These are phyloP conservation scores for Casaregolazyma suthepensis DNA, from an alignment of 1,139 yeast species.

Conservation along the genomic window DNA sequence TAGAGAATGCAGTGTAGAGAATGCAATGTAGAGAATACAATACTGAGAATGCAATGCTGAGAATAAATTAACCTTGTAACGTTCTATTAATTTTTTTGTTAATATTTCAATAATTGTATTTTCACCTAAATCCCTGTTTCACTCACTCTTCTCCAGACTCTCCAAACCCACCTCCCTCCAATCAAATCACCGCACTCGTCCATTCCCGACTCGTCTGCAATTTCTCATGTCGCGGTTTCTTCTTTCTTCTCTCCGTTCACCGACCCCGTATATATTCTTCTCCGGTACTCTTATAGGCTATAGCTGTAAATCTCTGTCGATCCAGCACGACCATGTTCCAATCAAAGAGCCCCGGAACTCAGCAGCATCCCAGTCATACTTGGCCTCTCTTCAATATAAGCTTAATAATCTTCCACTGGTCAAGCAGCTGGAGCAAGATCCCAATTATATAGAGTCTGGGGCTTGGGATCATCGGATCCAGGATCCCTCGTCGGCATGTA, in stretches of 20 bases:
- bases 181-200: not conserved
- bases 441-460: constrained; percentile 40
- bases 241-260: not conserved
- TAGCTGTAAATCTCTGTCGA: not conserved
- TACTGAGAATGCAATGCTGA: no score
- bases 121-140: no score
- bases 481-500: constrained; percentile 25
- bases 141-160: not conserved
- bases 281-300: constrained; percentile 3
- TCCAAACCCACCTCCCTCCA: not conserved
- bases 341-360: constrained; percentile 3
- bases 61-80: no score
- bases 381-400: constrained; percentile 25
- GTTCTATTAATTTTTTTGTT: no score
- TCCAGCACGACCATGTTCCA: constrained; percentile 5
- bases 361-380: constrained; percentile 1
- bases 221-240: not conserved
- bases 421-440: constrained; percentile 40
- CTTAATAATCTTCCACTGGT: constrained; percentile 50
- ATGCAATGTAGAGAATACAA: no score
- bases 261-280: not conserved
- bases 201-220: not conserved
- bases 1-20: no score
- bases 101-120: no score
- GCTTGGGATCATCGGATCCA: constrained; percentile 56